phyloP scores from a whole-genome alignment of 148 eudicot species.

The Agrostemma githago region DNA sequence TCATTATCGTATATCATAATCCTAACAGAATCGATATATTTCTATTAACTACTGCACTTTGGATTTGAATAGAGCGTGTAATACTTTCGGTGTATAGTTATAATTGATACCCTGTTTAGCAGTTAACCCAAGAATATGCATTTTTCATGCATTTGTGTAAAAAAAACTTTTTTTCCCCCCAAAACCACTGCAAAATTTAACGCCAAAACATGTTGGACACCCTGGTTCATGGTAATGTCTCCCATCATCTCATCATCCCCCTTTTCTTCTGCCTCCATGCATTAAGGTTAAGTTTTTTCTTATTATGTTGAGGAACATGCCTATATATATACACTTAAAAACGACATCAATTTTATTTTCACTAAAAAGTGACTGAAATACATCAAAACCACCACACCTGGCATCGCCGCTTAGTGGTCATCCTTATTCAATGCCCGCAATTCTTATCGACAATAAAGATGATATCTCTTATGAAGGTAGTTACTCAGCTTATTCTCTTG shows the following conservation, averaged over 20 bases:
- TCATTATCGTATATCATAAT: no score
- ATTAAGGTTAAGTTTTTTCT: neutral
- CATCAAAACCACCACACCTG: constrained; percentile 57
- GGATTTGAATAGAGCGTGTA: no score
- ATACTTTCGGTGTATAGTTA: neutral
- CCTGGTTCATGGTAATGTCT: no score
- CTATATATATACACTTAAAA: neutral
- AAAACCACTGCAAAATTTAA: neutral
- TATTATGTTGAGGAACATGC: neutral
- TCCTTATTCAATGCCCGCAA: constrained; percentile 46
- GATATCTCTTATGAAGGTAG: constrained; percentile 67
- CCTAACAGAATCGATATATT: no score
- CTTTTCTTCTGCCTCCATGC: neutral
- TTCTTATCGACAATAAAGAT: constrained; percentile 66
- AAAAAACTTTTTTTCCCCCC: neutral
- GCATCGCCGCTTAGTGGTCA: constrained; percentile 54
- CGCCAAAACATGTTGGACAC: neutral
- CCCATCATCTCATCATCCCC: neutral
- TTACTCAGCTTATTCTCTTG: neutral
- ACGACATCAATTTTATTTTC: constrained; percentile 14
- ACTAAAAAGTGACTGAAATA: constrained; percentile 70
- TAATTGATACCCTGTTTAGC: neutral
- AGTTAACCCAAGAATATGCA: neutral
- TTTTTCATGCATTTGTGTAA: no score
- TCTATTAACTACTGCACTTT: no score